phyloP scores from a whole-genome alignment of 331 rosid species.

The Cydonia oblonga region DNA sequence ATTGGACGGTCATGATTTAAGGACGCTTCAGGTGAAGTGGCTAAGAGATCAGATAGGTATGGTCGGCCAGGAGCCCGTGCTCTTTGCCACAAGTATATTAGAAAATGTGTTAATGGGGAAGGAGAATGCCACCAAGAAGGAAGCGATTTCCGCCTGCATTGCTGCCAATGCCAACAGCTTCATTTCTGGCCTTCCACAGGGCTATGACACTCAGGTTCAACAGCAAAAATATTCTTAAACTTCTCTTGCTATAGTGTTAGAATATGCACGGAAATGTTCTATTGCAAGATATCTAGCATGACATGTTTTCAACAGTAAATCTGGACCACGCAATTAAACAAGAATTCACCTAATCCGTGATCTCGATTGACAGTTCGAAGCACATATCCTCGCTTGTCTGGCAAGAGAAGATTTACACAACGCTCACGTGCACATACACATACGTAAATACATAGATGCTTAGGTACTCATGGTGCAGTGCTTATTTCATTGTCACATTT shows the following conservation, averaged over 20 bases:
- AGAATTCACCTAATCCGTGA: neutral
- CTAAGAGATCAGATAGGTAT: conserved; percentile 84
- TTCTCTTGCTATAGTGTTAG: neutral
- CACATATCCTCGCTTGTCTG: neutral
- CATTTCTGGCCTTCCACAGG: conserved; percentile 62
- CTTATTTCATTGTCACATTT: neutral
- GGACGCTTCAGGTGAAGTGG: conserved; percentile 70
- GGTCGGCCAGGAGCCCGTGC: conserved; percentile 86
- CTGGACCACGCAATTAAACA: neutral
- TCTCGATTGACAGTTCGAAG: neutral
- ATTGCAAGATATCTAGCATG: neutral
- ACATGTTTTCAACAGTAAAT: neutral
- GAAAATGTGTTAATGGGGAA: conserved; percentile 91
- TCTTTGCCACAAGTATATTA: conserved; percentile 64
- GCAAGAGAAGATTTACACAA: neutral
- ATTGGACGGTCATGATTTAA: conserved; percentile 71
- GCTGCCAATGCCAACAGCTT: conserved; percentile 74
- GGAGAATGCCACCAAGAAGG: conserved; percentile 61
- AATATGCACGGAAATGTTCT: neutral
- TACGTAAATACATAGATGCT: neutral
- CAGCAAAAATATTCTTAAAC: neutral
- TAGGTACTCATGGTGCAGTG: neutral
- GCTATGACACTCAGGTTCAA: conserved; percentile 71
- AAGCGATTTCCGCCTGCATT: conserved; percentile 70
- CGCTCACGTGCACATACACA: neutral